These are phyloP conservation scores for Cucurbita maxima DNA, from an alignment of 306 rosid species.

Conservation along the genomic window DNA sequence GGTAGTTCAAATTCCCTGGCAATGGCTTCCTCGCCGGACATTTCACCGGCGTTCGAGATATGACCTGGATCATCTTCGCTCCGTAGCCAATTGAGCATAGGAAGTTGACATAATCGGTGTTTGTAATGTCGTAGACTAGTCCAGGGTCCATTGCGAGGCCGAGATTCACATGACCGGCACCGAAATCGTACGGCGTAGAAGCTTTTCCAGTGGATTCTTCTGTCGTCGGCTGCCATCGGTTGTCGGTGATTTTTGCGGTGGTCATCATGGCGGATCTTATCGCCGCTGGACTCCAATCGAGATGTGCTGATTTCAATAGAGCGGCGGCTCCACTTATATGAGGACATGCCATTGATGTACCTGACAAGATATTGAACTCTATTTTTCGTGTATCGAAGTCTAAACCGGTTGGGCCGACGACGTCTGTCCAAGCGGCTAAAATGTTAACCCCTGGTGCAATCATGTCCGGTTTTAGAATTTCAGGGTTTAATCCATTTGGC, in stretches of 20 bases:
- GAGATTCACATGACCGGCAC: conserved; percentile 62
- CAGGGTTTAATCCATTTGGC: conserved; percentile 53
- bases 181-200: conserved; percentile 59
- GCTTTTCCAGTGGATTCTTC: conserved; percentile 61
- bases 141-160: conserved; percentile 83
- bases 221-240: conserved; percentile 33
- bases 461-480: conserved; percentile 73
- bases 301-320: conserved; percentile 71
- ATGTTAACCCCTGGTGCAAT: conserved; percentile 86
- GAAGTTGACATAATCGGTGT: conserved; percentile 44
- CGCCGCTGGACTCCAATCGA: conserved; percentile 83
- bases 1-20: conserved; percentile 72
- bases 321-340: conserved; percentile 90
- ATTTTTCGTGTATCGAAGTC: conserved; percentile 44
- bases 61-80: conserved; percentile 53
- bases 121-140: conserved; percentile 47
- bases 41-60: conserved; percentile 29
- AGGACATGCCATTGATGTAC: conserved; percentile 92
- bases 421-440: conserved; percentile 73
- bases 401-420: conserved; percentile 71
- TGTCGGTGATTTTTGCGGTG: conserved; percentile 37
- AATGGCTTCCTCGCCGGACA: conserved; percentile 42
- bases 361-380: conserved; percentile 71
- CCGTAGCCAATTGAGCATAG: conserved; percentile 50
- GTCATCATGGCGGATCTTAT: conserved; percentile 88